Percentiles rank a stretch among this genome's conserved stretches.
phyloP scores from a whole-genome alignment of 116 monocot genomes.

The Papilionanthe hybrid region DNA sequence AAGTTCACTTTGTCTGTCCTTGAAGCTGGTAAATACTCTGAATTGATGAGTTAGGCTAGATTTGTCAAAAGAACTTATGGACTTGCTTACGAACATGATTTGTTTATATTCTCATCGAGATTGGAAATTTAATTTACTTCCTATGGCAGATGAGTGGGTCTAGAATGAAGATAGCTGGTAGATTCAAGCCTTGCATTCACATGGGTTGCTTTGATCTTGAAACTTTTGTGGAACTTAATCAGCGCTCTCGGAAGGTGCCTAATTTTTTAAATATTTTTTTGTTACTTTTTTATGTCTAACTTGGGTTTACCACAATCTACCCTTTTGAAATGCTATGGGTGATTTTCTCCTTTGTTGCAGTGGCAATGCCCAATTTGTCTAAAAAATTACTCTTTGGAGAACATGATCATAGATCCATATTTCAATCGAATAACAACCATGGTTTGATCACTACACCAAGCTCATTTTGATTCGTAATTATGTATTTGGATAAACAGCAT shows the following conservation, averaged over 20 bases:
- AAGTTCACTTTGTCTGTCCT: not conserved
- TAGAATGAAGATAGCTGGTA: slow-evolving; percentile 86
- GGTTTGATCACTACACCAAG: slow-evolving; percentile 22
- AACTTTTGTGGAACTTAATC: slow-evolving; percentile 93
- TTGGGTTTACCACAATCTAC: not conserved
- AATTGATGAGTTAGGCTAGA: not conserved
- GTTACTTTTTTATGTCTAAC: slow-evolving; percentile 5
- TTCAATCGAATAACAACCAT: slow-evolving; percentile 86
- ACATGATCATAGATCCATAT: slow-evolving; percentile 91
- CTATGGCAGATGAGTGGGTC: slow-evolving; percentile 90
- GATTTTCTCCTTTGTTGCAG: slow-evolving; percentile 37
- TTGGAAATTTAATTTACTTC: not conserved
- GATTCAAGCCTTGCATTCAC: slow-evolving; percentile 94
- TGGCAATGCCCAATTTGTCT: slow-evolving; percentile 99
- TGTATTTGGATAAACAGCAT: not conserved
- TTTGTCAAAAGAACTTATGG: not conserved
- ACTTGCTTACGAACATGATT: not conserved
- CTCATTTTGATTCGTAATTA: not conserved
- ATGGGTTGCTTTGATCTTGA: slow-evolving; percentile 99
- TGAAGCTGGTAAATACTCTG: not conserved
- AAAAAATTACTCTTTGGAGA: slow-evolving; percentile 81
- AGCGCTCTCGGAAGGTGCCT: slow-evolving; percentile 79
- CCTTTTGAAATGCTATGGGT: not conserved
- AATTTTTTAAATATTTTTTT: slow-evolving; percentile 3
- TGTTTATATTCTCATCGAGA: not conserved